A percentile compares a stretch with the other conserved stretches of the same genome.
Conservation (phyloP, 495 filamentous ascomycete genomes). For the Apodospora peruviana region DNA sequence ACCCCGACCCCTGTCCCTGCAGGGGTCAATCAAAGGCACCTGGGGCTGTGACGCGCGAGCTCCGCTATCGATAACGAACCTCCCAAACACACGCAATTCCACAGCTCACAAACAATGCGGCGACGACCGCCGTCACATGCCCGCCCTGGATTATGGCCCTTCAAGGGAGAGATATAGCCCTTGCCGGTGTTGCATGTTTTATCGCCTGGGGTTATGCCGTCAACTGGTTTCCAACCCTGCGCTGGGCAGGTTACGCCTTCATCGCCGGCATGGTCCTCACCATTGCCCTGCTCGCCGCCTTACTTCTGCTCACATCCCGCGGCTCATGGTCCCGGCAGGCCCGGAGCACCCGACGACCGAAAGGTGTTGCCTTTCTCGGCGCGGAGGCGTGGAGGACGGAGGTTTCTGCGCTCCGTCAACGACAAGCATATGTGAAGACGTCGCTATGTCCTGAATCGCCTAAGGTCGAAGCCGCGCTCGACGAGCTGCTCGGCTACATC, state of each 20-base stretch:
- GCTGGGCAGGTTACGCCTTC: slow-evolving; percentile 77
- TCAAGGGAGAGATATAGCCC: slow-evolving; percentile 65
- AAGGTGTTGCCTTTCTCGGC: slow-evolving; percentile 55
- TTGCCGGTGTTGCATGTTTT: slow-evolving; percentile 66
- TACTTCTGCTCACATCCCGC: slow-evolving; percentile 58
- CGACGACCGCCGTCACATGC: slow-evolving; percentile 22
- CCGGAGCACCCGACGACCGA: slow-evolving; percentile 32
- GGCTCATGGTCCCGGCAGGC: slow-evolving; percentile 36
- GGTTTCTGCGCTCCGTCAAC: slow-evolving; percentile 50
- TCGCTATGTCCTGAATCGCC: slow-evolving; percentile 75
- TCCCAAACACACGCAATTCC: not conserved
- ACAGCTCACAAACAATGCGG: slow-evolving; percentile 32
- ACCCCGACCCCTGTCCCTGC: not conserved
- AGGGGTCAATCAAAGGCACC: not conserved
- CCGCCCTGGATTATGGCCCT: slow-evolving; percentile 63
- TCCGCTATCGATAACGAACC: slow-evolving; percentile 7
- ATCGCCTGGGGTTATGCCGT: slow-evolving; percentile 80
- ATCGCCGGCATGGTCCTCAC: slow-evolving; percentile 56
- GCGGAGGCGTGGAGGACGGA: slow-evolving; percentile 64
- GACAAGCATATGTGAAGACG: slow-evolving; percentile 43
- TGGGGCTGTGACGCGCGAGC: not conserved
- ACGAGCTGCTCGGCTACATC: slow-evolving; percentile 71
- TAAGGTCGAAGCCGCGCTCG: slow-evolving; percentile 71
- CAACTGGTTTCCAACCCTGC: slow-evolving; percentile 71
- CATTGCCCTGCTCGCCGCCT: slow-evolving; percentile 45